A percentile compares a stretch with the other conserved stretches of the same genome.
phyloP scores from a whole-genome alignment of 768 basidiomycete species.

The Pleurotus pulmonarius region DNA sequence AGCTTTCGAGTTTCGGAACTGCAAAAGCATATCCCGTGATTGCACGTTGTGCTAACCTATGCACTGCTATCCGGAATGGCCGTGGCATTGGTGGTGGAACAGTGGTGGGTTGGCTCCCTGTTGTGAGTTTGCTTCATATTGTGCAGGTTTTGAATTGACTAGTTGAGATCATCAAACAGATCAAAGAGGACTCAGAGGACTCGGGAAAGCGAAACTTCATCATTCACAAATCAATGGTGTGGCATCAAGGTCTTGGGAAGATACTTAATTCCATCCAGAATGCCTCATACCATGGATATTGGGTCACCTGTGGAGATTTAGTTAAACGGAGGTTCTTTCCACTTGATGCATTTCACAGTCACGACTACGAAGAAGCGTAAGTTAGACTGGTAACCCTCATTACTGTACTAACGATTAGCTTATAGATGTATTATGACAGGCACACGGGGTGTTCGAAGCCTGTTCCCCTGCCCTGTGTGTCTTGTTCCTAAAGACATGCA shows the following conservation, averaged over 20 bases:
- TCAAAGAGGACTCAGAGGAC: constrained; percentile 26
- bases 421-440: constrained; percentile 34
- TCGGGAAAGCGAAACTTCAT: constrained; percentile 25
- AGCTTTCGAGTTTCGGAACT: constrained; percentile 32
- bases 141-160: constrained; percentile 13
- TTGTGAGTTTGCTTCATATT: constrained; percentile 19
- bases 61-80: constrained; percentile 26
- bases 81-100: constrained; percentile 27
- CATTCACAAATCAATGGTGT: constrained; percentile 29
- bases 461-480: constrained; percentile 35
- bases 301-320: constrained; percentile 22
- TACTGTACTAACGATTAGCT: background rate
- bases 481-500: constrained; percentile 24
- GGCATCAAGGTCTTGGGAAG: constrained; percentile 30
- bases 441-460: constrained; percentile 21
- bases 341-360: constrained; percentile 31
- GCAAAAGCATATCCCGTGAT: constrained; percentile 34
- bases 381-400: constrained; percentile 9
- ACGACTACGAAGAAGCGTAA: constrained; percentile 45
- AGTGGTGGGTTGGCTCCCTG: constrained; percentile 36
- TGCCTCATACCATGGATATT: constrained; percentile 16
- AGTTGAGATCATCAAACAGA: constrained; percentile 12
- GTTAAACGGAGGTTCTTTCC: constrained; percentile 26
- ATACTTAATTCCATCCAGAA: constrained; percentile 22
- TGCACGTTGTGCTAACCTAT: constrained; percentile 27